Evolutionary conservation across 1,139 yeast genomes (phyloP).

Genomic region (Yamadazyma oceani): DNA sequence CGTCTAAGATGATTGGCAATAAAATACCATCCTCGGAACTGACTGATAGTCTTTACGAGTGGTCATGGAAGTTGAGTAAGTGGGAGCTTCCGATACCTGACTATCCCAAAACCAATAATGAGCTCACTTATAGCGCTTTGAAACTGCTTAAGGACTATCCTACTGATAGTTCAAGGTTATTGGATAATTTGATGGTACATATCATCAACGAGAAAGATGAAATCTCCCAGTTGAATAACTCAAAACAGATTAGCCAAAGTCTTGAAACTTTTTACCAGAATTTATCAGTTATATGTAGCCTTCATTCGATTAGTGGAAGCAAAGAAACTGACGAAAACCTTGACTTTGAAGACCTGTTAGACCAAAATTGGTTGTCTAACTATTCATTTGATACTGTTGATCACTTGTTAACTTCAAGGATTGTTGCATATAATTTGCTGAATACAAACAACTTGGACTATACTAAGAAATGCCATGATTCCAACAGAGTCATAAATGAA

Average conservation of each 20-base stretch:
- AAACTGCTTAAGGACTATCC: constrained; percentile 39
- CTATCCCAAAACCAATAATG: constrained; percentile 33
- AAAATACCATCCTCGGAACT: constrained; percentile 10
- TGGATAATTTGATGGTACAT: constrained; percentile 1
- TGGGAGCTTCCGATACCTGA: constrained; percentile 64
- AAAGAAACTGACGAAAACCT: not conserved
- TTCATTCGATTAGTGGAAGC: not conserved
- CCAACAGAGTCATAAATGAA: constrained; percentile 23
- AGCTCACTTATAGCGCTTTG: constrained; percentile 46
- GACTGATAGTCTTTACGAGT: constrained; percentile 28
- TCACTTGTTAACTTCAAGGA: constrained; percentile 9
- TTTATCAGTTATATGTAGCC: constrained; percentile 1
- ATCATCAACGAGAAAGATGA: constrained; percentile 5
- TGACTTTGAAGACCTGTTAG: not conserved
- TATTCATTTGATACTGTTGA: constrained; percentile 8
- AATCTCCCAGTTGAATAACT: not conserved
- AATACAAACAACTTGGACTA: constrained; percentile 6
- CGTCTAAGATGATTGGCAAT: constrained; percentile 37
- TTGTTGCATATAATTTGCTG: constrained; percentile 22
- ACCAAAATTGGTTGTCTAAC: constrained; percentile 1
- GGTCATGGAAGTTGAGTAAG: constrained; percentile 70
- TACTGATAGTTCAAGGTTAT: not conserved
- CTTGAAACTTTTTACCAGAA: constrained; percentile 4
- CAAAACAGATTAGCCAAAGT: constrained; percentile 1
- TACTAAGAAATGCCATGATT: constrained; percentile 6